These are phyloP conservation scores for Pichia exigua DNA, from an alignment of 805 yeast species.

Conservation along the genomic window DNA sequence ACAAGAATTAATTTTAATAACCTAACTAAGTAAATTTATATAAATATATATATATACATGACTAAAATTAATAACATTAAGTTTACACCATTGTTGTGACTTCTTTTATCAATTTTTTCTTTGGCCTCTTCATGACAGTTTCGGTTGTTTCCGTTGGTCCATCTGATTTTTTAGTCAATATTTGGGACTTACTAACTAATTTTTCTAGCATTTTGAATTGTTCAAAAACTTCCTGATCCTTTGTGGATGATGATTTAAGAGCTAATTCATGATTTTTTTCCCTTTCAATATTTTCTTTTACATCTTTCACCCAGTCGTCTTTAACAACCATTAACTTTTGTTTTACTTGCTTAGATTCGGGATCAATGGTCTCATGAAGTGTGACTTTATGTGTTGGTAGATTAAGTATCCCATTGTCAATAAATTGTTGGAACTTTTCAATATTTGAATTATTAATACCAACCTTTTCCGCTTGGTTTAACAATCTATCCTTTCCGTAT, in stretches of 20 bases:
- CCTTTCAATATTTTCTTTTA: constrained; percentile 5
- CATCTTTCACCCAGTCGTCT: constrained; percentile 14
- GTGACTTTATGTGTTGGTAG: constrained; percentile 22
- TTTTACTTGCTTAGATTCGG: constrained; percentile 10
- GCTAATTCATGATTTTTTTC: background rate
- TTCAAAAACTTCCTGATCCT: constrained; percentile 11
- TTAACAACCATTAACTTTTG: constrained; percentile 21
- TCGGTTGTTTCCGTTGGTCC: constrained; percentile 3
- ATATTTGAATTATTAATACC: constrained; percentile 14
- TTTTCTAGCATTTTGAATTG: constrained; percentile 17
- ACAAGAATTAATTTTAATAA: constrained; percentile 7
- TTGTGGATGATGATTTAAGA: constrained; percentile 1
- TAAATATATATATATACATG: background rate
- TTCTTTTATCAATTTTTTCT: constrained; percentile 9
- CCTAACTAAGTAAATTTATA: background rate
- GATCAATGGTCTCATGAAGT: constrained; percentile 9
- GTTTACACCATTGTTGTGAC: constrained; percentile 8
- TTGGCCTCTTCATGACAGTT: constrained; percentile 9
- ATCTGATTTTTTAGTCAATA: constrained; percentile 7
- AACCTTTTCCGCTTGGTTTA: constrained; percentile 5
- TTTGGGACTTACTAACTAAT: constrained; percentile 15
- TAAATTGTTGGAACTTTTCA: constrained; percentile 10
- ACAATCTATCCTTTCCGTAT: constrained; percentile 5
- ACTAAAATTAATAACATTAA: background rate
- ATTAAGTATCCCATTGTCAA: constrained; percentile 15